These are phyloP conservation scores for Suhomyces ambrosiae DNA, from an alignment of 1,139 yeast genomes.

Conservation along the genomic window DNA sequence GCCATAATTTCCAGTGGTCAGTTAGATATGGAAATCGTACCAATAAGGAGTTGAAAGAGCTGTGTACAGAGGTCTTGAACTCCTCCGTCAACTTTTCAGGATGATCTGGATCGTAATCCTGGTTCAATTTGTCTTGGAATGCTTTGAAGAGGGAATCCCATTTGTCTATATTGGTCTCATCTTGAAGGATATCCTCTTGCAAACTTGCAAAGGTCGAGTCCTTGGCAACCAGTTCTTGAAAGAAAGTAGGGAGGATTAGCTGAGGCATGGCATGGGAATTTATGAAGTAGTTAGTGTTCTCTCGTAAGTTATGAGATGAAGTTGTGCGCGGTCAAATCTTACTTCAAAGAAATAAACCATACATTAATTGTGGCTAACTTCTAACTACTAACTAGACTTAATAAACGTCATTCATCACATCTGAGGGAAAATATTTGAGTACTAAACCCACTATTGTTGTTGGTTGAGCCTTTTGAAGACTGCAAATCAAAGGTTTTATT, in stretches of 20 bases:
- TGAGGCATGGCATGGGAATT: too few species aligned
- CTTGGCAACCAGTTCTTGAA: background rate
- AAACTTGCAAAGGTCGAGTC: background rate
- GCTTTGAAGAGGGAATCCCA: conserved; percentile 37
- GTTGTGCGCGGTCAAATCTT: background rate
- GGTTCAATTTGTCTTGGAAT: conserved; percentile 24
- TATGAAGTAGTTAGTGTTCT: background rate
- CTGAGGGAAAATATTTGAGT: too few species aligned
- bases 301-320: too few species aligned
- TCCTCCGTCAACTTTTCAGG: conserved; percentile 17
- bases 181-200: conserved; percentile 9
- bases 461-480: too few species aligned
- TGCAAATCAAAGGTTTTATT: too few species aligned
- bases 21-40: conserved; percentile 56
- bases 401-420: too few species aligned
- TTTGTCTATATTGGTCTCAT: conserved; percentile 28
- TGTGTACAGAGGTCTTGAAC: conserved; percentile 23
- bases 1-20: conserved; percentile 64
- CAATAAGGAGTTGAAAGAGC: conserved; percentile 30
- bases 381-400: too few species aligned
- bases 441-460: too few species aligned
- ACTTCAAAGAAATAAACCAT: too few species aligned
- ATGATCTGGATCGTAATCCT: conserved; percentile 15
- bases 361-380: too few species aligned
- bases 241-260: conserved; percentile 2